These are phyloP conservation scores for Sclerotinia nivalis DNA, from an alignment of 2,329 filamentous ascomycete genomes.

Conservation along the genomic window DNA sequence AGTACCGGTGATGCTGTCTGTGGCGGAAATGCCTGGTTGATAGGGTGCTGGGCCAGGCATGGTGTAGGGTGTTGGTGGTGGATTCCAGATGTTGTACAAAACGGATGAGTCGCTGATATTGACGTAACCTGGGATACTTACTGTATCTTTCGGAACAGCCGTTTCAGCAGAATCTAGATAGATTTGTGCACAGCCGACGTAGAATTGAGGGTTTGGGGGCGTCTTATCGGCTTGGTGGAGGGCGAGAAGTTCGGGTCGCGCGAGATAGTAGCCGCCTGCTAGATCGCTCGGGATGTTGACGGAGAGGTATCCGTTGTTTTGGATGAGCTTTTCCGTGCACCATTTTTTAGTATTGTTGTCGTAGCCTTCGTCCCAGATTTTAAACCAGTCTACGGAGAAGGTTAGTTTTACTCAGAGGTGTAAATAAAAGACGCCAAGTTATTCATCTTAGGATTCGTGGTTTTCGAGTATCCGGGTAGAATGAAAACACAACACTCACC, in stretches of 20 bases:
- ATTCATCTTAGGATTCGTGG: neutral
- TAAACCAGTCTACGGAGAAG: conserved; percentile 61
- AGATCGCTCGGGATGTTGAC: conserved; percentile 62
- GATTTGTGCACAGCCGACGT: conserved; percentile 70
- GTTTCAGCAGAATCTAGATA: conserved; percentile 56
- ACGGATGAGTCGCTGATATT: conserved; percentile 55
- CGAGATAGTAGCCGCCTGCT: conserved; percentile 67
- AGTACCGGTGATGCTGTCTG: neutral
- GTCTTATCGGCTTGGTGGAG: conserved; percentile 61
- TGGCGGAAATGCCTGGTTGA: conserved; percentile 25
- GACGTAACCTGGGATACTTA: conserved; percentile 68
- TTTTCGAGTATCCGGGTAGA: neutral
- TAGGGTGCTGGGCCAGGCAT: conserved; percentile 55
- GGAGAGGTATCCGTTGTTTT: conserved; percentile 62
- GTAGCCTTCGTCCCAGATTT: conserved; percentile 72
- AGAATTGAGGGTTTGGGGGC: conserved; percentile 68
- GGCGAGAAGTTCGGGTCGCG: conserved; percentile 68
- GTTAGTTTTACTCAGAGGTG: neutral
- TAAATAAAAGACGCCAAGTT: neutral
- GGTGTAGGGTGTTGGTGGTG: conserved; percentile 53
- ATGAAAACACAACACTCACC: conserved; percentile 44
- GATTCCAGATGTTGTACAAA: conserved; percentile 64
- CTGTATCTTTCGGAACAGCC: conserved; percentile 52
- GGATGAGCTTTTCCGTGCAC: conserved; percentile 70
- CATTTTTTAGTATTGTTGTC: conserved; percentile 56